phyloP scores from a whole-genome alignment of 179 eudicot genomes.

The Pouteria campechiana region DNA sequence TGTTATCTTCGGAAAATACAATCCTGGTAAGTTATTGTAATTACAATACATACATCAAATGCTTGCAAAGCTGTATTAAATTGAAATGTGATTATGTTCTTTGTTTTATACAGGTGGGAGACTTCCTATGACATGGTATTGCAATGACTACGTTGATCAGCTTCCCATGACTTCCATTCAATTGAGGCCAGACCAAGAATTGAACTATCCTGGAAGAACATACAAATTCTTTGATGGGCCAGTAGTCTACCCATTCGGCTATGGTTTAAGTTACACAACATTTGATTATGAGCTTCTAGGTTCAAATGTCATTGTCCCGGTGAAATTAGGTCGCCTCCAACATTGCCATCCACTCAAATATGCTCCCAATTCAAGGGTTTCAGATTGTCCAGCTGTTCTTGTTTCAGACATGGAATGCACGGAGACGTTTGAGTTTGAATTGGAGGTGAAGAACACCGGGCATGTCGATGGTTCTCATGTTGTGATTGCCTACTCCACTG shows the following conservation, averaged over 20 bases:
- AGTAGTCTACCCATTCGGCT: constrained; percentile 13
- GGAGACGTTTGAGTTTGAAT: not conserved
- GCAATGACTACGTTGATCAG: constrained; percentile 3
- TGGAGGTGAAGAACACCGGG: constrained; percentile 16
- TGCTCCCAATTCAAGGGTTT: constrained; percentile 1
- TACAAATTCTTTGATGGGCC: constrained; percentile 16
- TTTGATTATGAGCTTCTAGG: constrained; percentile 1
- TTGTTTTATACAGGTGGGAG: constrained; percentile 9
- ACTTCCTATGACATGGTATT: constrained; percentile 19
- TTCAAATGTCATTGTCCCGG: not conserved
- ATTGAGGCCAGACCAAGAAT: constrained; percentile 5
- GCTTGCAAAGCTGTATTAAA: no score
- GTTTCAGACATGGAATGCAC: constrained; percentile 5
- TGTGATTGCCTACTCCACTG: constrained; percentile 10
- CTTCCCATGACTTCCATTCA: constrained; percentile 18
- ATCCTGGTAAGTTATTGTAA: constrained; percentile 14
- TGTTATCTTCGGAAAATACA: constrained; percentile 13
- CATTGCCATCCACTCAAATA: constrained; percentile 12
- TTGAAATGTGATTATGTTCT: not conserved
- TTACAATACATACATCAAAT: no score
- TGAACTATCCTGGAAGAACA: constrained; percentile 18
- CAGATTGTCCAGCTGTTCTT: constrained; percentile 6
- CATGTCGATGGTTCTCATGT: constrained; percentile 12
- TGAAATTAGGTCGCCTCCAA: constrained; percentile 1
- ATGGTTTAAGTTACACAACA: constrained; percentile 13